A percentile compares a stretch with the other conserved stretches of the same genome.
Conservation (phyloP, 176 grass and related monocot genomes). For the Carex scoparia region DNA sequence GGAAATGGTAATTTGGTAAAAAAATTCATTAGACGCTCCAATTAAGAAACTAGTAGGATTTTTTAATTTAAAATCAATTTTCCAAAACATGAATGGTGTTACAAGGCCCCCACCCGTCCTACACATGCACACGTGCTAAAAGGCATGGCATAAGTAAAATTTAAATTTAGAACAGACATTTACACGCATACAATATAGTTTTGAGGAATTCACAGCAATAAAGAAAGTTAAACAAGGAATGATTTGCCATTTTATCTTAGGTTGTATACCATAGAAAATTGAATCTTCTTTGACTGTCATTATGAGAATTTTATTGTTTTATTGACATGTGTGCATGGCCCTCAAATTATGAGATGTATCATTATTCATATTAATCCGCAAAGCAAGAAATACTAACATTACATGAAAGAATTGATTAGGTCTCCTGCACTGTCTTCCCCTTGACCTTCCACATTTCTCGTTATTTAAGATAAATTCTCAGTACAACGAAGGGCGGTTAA, state of each 20-base stretch:
- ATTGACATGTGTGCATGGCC: not conserved
- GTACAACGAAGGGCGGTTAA: not conserved
- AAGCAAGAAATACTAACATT: not conserved
- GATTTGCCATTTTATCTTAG: not conserved
- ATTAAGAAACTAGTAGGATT: not conserved
- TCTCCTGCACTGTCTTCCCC: not conserved
- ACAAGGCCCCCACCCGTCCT: not conserved
- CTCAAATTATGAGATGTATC: not conserved
- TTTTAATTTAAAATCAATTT: not conserved
- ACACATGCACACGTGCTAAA: not conserved
- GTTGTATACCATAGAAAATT: not conserved
- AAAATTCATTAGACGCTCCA: not conserved
- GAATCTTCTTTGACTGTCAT: not conserved
- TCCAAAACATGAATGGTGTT: not conserved
- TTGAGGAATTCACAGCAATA: not conserved
- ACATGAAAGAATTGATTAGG: not conserved
- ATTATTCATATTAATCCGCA: not conserved
- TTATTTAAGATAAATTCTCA: not conserved
- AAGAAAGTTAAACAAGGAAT: not conserved
- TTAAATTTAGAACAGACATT: not conserved
- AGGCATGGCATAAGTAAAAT: not conserved
- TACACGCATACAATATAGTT: not conserved
- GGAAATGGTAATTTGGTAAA: conserved; percentile 11
- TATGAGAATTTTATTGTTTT: not conserved
- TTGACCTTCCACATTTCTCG: not conserved